A percentile compares a stretch with the other conserved stretches of the same genome.
Conservation (phyloP, 805 yeast species). For the Kazachstania bromeliacearum region DNA sequence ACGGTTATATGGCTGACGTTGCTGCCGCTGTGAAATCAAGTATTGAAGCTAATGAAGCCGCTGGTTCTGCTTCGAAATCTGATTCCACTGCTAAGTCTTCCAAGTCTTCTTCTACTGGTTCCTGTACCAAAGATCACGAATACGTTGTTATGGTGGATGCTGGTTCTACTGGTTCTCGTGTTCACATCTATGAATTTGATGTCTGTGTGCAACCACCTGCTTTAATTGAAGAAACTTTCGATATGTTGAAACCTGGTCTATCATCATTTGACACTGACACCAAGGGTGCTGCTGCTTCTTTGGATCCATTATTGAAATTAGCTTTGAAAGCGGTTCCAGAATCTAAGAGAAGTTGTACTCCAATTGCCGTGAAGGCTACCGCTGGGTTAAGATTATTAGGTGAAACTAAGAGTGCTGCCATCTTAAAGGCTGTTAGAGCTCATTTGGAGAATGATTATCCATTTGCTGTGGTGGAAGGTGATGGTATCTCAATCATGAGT, state of each 20-base stretch:
- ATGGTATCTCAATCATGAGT: conserved; percentile 88
- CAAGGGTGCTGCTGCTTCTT: conserved; percentile 77
- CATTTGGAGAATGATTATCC: conserved; percentile 79
- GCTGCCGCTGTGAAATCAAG: conserved; percentile 19
- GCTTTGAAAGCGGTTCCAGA: conserved; percentile 76
- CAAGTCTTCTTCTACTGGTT: neutral
- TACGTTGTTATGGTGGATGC: conserved; percentile 95
- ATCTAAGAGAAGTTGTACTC: conserved; percentile 68
- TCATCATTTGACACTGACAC: conserved; percentile 77
- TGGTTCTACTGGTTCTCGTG: conserved; percentile 94
- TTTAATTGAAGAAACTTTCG: conserved; percentile 68
- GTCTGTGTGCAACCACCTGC: conserved; percentile 78
- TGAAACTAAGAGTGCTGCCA: conserved; percentile 56
- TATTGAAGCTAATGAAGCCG: conserved; percentile 2
- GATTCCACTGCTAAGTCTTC: neutral
- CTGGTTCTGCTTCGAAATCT: neutral
- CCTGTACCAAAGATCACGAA: conserved; percentile 40
- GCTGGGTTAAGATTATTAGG: conserved; percentile 92
- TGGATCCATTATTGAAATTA: conserved; percentile 67
- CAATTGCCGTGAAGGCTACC: conserved; percentile 94
- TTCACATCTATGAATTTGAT: conserved; percentile 88
- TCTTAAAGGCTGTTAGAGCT: conserved; percentile 63
- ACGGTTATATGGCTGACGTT: conserved; percentile 15
- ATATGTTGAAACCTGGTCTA: conserved; percentile 88
- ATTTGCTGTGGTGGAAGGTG: conserved; percentile 79